A percentile compares a stretch with the other conserved stretches of the same genome.
Evolutionary conservation across 768 basidiomycete genomes (phyloP).

Genomic region (Lactarius hengduanensis): DNA sequence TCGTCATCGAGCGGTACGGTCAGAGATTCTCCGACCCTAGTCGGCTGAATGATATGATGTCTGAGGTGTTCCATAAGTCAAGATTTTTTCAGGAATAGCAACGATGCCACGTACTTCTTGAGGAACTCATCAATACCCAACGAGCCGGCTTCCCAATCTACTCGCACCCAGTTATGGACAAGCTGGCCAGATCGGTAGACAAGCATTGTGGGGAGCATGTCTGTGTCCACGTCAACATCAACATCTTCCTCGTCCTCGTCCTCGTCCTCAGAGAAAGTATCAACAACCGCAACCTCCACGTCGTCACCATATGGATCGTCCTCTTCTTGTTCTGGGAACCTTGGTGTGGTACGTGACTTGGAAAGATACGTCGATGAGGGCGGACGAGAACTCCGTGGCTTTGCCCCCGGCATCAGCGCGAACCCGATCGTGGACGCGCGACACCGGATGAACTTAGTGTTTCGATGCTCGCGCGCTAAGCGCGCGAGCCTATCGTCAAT

Average conservation of each 20-base stretch:
- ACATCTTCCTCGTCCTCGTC: slow-evolving; percentile 44
- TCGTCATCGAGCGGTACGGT: slow-evolving; percentile 25
- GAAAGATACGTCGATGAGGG: slow-evolving; percentile 24
- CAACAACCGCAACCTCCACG: slow-evolving; percentile 37
- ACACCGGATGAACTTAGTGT: slow-evolving; percentile 79
- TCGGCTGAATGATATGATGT: slow-evolving; percentile 21
- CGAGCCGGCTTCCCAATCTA: slow-evolving; percentile 78
- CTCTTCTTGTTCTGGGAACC: slow-evolving; percentile 38
- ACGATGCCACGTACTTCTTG: slow-evolving; percentile 46
- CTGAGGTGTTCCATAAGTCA: slow-evolving; percentile 3
- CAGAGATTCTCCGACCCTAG: not conserved
- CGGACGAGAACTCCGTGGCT: slow-evolving; percentile 14
- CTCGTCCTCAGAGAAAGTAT: slow-evolving; percentile 5
- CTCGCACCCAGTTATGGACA: slow-evolving; percentile 86
- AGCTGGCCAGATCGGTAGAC: slow-evolving; percentile 79
- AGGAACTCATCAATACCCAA: slow-evolving; percentile 70
- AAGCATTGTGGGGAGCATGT: slow-evolving; percentile 76
- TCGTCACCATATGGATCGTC: slow-evolving; percentile 50
- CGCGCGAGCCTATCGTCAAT: slow-evolving; percentile 67
- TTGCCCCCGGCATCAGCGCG: slow-evolving; percentile 41
- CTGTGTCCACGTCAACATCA: slow-evolving; percentile 69
- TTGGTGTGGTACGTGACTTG: slow-evolving; percentile 22
- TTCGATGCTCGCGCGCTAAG: slow-evolving; percentile 65
- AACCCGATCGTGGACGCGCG: slow-evolving; percentile 78
- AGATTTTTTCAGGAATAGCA: not conserved